Conservation (phyloP, 495 filamentous ascomycete genomes). For the Letharia columbiana region DNA sequence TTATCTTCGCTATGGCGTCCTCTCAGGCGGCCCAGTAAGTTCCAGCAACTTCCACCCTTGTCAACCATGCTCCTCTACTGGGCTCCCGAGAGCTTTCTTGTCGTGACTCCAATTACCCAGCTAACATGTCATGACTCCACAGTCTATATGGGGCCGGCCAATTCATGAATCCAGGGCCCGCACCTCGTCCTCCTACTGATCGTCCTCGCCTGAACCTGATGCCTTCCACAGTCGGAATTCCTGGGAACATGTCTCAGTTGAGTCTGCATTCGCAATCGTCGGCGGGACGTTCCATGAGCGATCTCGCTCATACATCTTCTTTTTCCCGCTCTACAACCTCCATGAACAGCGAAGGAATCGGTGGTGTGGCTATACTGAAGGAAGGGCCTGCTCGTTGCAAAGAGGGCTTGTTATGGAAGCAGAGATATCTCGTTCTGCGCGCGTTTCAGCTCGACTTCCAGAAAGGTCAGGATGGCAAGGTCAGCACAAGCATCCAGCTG, state of each 20-base stretch:
- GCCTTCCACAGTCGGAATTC: slow-evolving; percentile 56
- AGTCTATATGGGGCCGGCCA: slow-evolving; percentile 59
- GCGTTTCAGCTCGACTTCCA: slow-evolving; percentile 85
- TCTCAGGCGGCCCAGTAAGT: slow-evolving; percentile 5
- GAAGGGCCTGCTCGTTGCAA: slow-evolving; percentile 81
- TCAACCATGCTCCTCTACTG: not conserved
- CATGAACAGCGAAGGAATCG: slow-evolving; percentile 51
- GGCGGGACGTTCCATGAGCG: slow-evolving; percentile 43
- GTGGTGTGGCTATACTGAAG: slow-evolving; percentile 68
- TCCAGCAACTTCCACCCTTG: not conserved
- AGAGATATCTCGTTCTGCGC: slow-evolving; percentile 78
- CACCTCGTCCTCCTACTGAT: slow-evolving; percentile 80
- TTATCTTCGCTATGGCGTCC: not conserved
- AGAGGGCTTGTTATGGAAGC: slow-evolving; percentile 88
- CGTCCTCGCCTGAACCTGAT: slow-evolving; percentile 72
- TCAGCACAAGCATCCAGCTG: slow-evolving; percentile 68
- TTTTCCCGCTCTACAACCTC: slow-evolving; percentile 54
- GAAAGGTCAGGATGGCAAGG: slow-evolving; percentile 78
- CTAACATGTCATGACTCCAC: slow-evolving; percentile 7
- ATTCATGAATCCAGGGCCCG: slow-evolving; percentile 96
- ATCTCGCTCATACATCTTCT: slow-evolving; percentile 31
- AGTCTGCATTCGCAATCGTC: slow-evolving; percentile 64
- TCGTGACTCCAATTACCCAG: not conserved
- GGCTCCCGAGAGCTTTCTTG: not conserved
- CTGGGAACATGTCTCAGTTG: slow-evolving; percentile 71